phyloP scores from a whole-genome alignment of 371 early-diverging fungal genomes.

The Mucor piriformis region DNA sequence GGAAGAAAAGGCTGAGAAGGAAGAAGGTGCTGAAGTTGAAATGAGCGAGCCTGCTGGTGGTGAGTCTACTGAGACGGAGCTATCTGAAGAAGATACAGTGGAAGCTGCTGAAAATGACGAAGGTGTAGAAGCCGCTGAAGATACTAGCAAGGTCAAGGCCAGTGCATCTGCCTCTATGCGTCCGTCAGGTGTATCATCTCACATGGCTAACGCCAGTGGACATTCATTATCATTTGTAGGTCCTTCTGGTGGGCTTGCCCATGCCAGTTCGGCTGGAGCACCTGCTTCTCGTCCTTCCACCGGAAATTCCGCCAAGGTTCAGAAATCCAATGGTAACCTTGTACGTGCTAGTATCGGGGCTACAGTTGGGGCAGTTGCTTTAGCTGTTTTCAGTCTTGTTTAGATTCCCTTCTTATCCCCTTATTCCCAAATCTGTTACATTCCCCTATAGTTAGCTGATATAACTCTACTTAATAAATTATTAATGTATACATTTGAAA shows the following conservation, averaged over 20 bases:
- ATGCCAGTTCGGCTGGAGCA: conserved; percentile 10
- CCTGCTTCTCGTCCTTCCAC: neutral
- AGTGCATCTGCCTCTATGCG: neutral
- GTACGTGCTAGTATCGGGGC: conserved; percentile 20
- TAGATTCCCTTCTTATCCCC: conserved; percentile 1
- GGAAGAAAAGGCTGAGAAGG: neutral
- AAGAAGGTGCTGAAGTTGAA: neutral
- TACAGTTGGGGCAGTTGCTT: conserved; percentile 13
- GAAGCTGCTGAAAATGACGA: conserved; percentile 5
- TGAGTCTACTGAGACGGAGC: neutral
- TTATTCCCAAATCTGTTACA: neutral
- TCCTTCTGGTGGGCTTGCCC: conserved; percentile 12
- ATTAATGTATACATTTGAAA: conserved; percentile 9
- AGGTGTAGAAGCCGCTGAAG: conserved; percentile 5
- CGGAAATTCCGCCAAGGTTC: neutral
- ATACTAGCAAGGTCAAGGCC: neutral
- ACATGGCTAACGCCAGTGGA: conserved; percentile 5
- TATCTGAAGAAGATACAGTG: neutral
- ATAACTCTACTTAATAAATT: neutral
- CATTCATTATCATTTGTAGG: conserved; percentile 12
- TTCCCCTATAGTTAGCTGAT: too few species aligned
- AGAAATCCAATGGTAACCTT: conserved; percentile 12
- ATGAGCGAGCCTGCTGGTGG: neutral
- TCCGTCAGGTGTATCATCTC: neutral
- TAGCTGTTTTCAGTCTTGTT: conserved; percentile 13